Base-by-base conservation (phyloP, 805 yeast genomes). In the Myxozyma lipomycoides region DNA sequence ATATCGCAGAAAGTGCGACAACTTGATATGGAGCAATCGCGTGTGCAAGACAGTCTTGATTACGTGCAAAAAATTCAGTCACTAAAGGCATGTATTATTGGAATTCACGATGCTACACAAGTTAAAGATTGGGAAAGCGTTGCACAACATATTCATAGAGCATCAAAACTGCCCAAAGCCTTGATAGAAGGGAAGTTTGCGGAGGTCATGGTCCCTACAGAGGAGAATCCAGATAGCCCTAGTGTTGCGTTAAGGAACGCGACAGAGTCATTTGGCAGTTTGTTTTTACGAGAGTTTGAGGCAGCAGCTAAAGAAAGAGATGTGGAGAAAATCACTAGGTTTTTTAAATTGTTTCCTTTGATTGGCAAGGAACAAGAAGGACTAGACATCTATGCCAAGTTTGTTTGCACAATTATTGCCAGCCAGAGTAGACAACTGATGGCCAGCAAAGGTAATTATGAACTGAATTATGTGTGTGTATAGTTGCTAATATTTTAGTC, bases 321-420 rank as follows among this genome's bases (percentile, higher is more conserved):
- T 60, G 86, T 86, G 48, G 81, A 78, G 40, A 74, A 79, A 48
- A 70, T 93, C 46, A 86, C 96, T 0, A 73, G 81, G 49, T 86
- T 82, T 65, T 93, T 91, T 70, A 84, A 85, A 61, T 70, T 89
- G 60, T 91, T 93, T 65, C 98, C 98, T 9, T 71, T 90, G 47
- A 82, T 93, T 37, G 86, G 86, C 5, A 78, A 83, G 63, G 78
- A 79, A 49, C 76, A 76, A 21, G 67, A 76, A 17, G 98, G 98
- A 0, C 69, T 93, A 39, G 79, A 78, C 37, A 81, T 87, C 56
- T 93, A 93, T 67, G 84, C 96, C 17, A 79, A 77, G 62, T 93
- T 91, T 66, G 85, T 93, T 40, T 86, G 96, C 65, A 79, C 82
- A 52, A 85, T 90, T 48, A 83, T 93, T 30, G 83, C 89, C 18